A percentile compares a stretch with the other conserved stretches of the same genome.
Evolutionary conservation across 176 grass and related monocot species (phyloP).

Genomic region (Avena eriantha): DNA sequence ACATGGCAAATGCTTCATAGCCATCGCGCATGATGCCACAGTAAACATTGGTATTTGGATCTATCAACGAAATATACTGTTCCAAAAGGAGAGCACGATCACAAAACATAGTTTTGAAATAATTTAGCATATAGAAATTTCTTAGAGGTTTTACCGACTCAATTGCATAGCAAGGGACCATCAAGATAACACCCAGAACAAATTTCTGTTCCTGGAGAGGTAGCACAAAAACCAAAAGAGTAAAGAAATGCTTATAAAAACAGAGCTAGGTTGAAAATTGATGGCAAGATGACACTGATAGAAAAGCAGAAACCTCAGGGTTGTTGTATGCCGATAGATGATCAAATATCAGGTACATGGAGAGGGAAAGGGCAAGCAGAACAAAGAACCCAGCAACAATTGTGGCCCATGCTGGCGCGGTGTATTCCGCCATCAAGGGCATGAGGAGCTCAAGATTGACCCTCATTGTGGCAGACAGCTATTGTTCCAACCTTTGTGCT

Average conservation of each 20-base stretch:
- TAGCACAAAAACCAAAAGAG: conserved; percentile 38
- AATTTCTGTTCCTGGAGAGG: conserved; percentile 95
- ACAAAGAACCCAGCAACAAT: conserved; percentile 74
- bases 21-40: conserved; percentile 89
- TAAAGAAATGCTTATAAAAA: conserved; percentile 12
- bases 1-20: conserved; percentile 98
- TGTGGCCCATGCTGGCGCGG: conserved; percentile 64
- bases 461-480: conserved; percentile 32
- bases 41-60: conserved; percentile 79
- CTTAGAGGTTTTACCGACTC: conserved; percentile 70
- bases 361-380: conserved; percentile 64
- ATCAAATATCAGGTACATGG: conserved; percentile 78
- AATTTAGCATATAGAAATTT: conserved; percentile 30
- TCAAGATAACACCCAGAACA: conserved; percentile 93
- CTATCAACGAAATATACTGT: conserved; percentile 86
- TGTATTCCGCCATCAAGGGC: conserved; percentile 43
- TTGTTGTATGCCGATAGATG: conserved; percentile 93
- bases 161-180: conserved; percentile 94
- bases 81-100: conserved; percentile 24
- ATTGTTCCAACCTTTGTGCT: not conserved
- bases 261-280: not conserved
- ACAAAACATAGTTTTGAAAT: conserved; percentile 37
- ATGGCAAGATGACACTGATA: conserved; percentile 5
- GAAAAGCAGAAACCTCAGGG: conserved; percentile 66
- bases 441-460: conserved; percentile 52